Percentiles rank a stretch among this genome's conserved stretches.
These are phyloP conservation scores for Fraxinus ornus DNA, from an alignment of 305 asterid species.

Conservation along the genomic window DNA sequence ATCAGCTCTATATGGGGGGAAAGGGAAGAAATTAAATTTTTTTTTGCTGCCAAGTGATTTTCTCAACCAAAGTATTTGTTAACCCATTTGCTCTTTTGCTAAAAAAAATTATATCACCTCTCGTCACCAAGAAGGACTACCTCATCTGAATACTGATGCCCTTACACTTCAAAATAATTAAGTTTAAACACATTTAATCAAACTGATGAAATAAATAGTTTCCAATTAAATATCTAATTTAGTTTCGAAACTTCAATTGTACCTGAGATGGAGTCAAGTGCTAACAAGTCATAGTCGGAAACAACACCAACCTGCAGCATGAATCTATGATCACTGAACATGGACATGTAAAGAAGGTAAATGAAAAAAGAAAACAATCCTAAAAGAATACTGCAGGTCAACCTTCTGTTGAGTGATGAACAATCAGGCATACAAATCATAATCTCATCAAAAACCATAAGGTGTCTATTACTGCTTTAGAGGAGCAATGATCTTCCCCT, in stretches of 20 bases:
- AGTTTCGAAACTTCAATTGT: constrained; percentile 25
- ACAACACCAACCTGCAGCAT: constrained; percentile 92
- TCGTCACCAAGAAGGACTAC: constrained; percentile 1
- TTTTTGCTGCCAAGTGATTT: not conserved
- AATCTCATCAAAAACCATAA: not conserved
- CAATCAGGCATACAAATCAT: not conserved
- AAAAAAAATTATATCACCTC: not conserved
- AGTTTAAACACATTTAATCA: not conserved
- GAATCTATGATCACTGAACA: not conserved
- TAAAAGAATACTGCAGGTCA: not conserved
- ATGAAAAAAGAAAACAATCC: not conserved
- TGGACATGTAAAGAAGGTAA: not conserved
- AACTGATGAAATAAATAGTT: not conserved
- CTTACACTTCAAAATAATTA: not conserved
- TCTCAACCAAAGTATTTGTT: not conserved
- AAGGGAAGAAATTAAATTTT: not conserved
- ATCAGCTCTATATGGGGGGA: not conserved
- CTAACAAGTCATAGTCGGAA: constrained; percentile 92
- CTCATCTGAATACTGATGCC: not conserved
- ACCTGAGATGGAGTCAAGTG: constrained; percentile 96
- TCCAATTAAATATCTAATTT: not conserved
- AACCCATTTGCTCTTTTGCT: not conserved
- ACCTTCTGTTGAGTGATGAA: not conserved
- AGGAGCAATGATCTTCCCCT: not conserved
- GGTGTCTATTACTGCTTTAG: not conserved